Evolutionary conservation across 768 basidiomycete genomes (phyloP).

Genomic region (Panaeolus papilionaceus): DNA sequence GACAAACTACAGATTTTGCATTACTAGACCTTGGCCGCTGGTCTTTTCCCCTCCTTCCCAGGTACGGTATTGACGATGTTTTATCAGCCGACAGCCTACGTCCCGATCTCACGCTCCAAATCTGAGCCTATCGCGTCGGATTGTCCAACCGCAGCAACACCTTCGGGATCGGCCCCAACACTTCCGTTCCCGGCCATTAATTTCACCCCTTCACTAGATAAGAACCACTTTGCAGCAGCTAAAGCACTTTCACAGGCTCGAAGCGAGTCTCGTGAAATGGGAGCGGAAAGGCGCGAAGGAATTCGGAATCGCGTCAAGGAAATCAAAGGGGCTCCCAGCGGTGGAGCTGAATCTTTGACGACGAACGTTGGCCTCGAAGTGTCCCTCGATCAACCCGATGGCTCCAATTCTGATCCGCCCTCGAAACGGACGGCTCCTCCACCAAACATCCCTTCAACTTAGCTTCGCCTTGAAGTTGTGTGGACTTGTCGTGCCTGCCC

Average conservation of each 20-base stretch:
- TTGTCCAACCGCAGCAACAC: neutral
- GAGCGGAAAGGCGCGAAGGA: conserved; percentile 56
- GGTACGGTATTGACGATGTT: conserved; percentile 5
- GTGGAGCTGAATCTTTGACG: neutral
- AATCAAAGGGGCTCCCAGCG: conserved; percentile 25
- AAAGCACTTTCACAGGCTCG: conserved; percentile 66
- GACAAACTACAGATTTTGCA: neutral
- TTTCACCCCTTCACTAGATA: conserved; percentile 34
- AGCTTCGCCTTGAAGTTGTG: neutral
- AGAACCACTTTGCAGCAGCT: conserved; percentile 57
- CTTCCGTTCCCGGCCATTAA: conserved; percentile 29
- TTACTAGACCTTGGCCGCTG: conserved; percentile 48
- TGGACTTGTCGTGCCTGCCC: too few species aligned
- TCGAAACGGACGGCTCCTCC: neutral
- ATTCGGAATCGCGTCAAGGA: conserved; percentile 57
- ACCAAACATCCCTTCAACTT: neutral
- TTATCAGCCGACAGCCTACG: conserved; percentile 18
- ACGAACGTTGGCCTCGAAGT: neutral
- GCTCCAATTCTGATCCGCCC: neutral
- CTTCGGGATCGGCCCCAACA: conserved; percentile 28
- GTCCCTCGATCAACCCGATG: neutral
- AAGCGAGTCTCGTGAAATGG: conserved; percentile 59
- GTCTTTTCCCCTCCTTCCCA: conserved; percentile 45
- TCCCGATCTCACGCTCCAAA: conserved; percentile 23
- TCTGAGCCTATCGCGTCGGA: conserved; percentile 2